phyloP scores from a whole-genome alignment of 2,329 filamentous ascomycete genomes.

The Parasarocladium wereldwijsianum region DNA sequence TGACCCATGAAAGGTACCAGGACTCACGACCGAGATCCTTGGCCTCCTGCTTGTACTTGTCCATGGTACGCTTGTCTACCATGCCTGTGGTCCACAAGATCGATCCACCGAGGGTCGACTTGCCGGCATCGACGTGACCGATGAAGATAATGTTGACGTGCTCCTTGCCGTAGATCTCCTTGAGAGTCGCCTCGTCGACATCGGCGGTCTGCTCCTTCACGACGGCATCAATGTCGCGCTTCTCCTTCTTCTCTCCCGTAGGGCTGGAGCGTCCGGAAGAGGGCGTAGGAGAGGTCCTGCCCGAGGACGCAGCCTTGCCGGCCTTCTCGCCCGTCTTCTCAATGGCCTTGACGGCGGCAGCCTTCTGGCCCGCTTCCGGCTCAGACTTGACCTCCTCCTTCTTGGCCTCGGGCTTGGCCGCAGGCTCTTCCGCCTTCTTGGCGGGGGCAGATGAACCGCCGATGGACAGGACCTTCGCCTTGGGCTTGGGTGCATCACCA shows the following conservation, averaged over 20 bases:
- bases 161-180: conserved; percentile 93
- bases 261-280: conserved; percentile 78
- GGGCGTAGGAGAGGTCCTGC: conserved; percentile 66
- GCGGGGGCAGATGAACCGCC: conserved; percentile 18
- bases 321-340: conserved; percentile 70
- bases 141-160: conserved; percentile 94
- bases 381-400: conserved; percentile 30
- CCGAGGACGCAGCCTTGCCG: conserved; percentile 28
- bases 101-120: conserved; percentile 87
- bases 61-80: conserved; percentile 98
- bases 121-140: conserved; percentile 95
- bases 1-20: conserved; percentile 97
- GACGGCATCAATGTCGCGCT: conserved; percentile 67
- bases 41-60: conserved; percentile 94
- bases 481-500: conserved; percentile 38
- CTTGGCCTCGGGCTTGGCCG: conserved; percentile 32
- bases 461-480: conserved; percentile 31
- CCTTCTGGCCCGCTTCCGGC: conserved; percentile 64
- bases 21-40: conserved; percentile 94
- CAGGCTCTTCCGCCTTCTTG: conserved; percentile 27
- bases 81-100: conserved; percentile 91
- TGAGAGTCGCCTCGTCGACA: conserved; percentile 58
- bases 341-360: conserved; percentile 76
- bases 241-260: conserved; percentile 36
- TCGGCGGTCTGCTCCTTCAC: conserved; percentile 68